Evolutionary conservation across 164 flowering plant species (phyloP), one percentile per base, ranked within the genome.

Genomic region (Tinospora cordifolia): DNA sequence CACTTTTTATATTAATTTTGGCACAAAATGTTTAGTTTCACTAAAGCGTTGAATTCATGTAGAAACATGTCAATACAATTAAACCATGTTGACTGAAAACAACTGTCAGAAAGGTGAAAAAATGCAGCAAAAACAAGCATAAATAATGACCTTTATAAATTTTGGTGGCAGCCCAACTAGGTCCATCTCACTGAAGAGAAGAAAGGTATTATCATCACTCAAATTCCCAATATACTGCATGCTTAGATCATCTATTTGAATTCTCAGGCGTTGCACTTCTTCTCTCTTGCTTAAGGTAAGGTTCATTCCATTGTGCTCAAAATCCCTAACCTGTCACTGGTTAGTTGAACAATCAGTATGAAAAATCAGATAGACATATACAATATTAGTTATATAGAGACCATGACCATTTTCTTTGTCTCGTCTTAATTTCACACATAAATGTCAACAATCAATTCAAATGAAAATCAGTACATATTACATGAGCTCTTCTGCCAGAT

Each of bases 241-340:
- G 75, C 98, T 87, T 58, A 89, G 86, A 62, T 87, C 89, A 77
- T 87, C 91, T 63, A 95, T 87, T 70, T 87, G 83, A 68, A 69
- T 57, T 78, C 74, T 87, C 82, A 95, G 73, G 6, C 90, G 87
- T 58, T 84, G 87, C 73, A 88, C 80, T 77, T 95, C 97, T 76
- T 88, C 86, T 77, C 85, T 87, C 80, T 90, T 95, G 68, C 90
- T 81, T 72, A 69, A 69, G 39, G 94, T 85, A 41, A 95, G 94
- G 78, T 85, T 87, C 82, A 91, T 73, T n/a, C 99, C 99, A 87
- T 87, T 92, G 62, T 85, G 86, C 78, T 95, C 98, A 79, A 88
- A 95, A 70, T 90, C 97, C 81, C 80, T 81, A 72, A 94, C 83
- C 99, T 94, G 97, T 87, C 87, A 90, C 84, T 84, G 82, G 73